Conservation (phyloP, 805 yeast genomes). For the Wickerhamiella hasegawae region DNA sequence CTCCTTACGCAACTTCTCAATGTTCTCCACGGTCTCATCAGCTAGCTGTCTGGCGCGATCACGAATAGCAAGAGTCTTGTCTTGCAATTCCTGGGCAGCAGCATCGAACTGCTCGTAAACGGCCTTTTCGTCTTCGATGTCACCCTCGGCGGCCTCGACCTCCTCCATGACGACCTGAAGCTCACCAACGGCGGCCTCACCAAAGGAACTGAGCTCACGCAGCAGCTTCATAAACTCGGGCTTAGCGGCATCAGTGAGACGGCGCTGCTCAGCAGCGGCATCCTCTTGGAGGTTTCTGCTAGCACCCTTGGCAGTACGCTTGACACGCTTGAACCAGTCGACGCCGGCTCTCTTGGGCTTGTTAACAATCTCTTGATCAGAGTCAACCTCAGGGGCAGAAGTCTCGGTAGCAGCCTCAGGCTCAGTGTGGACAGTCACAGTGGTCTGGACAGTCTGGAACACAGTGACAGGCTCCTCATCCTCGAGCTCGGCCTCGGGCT, state of each 20-base stretch:
- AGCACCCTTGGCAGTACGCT: constrained; percentile 14
- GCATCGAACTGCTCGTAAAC: constrained; percentile 13
- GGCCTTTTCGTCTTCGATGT: constrained; percentile 8
- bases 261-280: constrained; percentile 3
- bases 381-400: background rate
- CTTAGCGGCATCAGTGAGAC: constrained; percentile 9
- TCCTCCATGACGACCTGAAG: constrained; percentile 9
- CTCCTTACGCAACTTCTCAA: constrained; percentile 12
- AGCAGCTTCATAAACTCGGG: constrained; percentile 14
- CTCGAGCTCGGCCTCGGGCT: background rate
- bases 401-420: background rate
- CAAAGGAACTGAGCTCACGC: constrained; percentile 10
- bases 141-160: constrained; percentile 12
- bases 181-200: constrained; percentile 9
- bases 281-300: constrained; percentile 11
- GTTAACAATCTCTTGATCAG: background rate
- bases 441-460: background rate
- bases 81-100: constrained; percentile 10
- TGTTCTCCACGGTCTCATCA: constrained; percentile 9
- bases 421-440: background rate
- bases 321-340: constrained; percentile 10
- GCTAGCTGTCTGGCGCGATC: constrained; percentile 16
- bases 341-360: background rate
- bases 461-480: background rate
- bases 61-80: constrained; percentile 14